phyloP scores from a whole-genome alignment of 768 basidiomycete species.

The Cyclocybe aegerita region DNA sequence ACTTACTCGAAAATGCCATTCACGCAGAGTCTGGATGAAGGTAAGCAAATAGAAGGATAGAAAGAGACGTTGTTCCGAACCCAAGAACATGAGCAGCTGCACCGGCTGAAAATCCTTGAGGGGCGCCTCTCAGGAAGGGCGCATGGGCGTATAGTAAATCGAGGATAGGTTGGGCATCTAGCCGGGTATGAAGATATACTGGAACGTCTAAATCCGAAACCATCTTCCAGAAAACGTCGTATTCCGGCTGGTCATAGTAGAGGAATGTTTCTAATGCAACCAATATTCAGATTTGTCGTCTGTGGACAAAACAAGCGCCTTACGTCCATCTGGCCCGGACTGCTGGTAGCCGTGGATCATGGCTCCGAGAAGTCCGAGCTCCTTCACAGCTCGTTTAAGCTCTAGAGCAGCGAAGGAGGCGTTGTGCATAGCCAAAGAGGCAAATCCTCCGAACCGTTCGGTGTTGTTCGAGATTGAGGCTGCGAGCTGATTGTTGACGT shows the following conservation, averaged over 20 bases:
- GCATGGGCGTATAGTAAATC: constrained; percentile 27
- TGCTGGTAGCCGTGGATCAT: constrained; percentile 45
- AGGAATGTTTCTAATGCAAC: constrained; percentile 26
- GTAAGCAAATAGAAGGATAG: not conserved
- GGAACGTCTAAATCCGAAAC: constrained; percentile 37
- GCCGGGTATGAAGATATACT: constrained; percentile 35
- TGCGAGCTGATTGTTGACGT: constrained; percentile 36
- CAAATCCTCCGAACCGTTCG: constrained; percentile 40
- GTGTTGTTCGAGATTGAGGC: constrained; percentile 37
- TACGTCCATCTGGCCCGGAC: constrained; percentile 37
- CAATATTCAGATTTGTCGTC: not conserved
- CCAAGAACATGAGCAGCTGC: constrained; percentile 37
- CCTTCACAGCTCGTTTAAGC: constrained; percentile 34
- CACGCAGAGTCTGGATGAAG: constrained; percentile 26
- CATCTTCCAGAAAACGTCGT: constrained; percentile 35
- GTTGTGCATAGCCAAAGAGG: constrained; percentile 43
- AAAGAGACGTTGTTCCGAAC: constrained; percentile 9
- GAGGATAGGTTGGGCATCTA: constrained; percentile 25
- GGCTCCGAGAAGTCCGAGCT: constrained; percentile 38
- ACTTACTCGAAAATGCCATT: constrained; percentile 39
- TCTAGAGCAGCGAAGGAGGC: constrained; percentile 38
- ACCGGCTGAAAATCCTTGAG: constrained; percentile 35
- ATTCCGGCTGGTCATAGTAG: constrained; percentile 35
- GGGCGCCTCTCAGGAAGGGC: constrained; percentile 29
- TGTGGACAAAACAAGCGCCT: not conserved